phyloP scores from a whole-genome alignment of 768 basidiomycete species.

The Boletus sp. region DNA sequence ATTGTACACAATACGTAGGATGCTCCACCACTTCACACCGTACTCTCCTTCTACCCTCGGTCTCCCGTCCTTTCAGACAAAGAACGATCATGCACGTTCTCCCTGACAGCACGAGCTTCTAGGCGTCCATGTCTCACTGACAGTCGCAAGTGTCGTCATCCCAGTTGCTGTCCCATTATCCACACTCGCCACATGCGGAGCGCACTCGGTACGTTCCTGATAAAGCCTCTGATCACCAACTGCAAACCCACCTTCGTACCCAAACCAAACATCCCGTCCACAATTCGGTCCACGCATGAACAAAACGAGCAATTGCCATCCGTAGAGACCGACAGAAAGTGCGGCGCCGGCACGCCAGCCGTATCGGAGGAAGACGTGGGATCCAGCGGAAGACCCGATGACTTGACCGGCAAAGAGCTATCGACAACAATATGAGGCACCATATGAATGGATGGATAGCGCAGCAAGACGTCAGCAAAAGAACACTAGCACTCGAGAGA shows the following conservation, averaged over 20 bases:
- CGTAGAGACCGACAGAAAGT: constrained; percentile 35
- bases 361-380: constrained; percentile 39
- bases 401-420: constrained; percentile 40
- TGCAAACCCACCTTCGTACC: constrained; percentile 56
- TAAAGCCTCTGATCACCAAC: background rate
- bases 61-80: background rate
- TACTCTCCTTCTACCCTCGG: background rate
- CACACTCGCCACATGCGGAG: background rate
- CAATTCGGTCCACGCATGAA: constrained; percentile 39
- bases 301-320: constrained; percentile 35
- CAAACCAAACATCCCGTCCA: constrained; percentile 49
- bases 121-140: constrained; percentile 4
- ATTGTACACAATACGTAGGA: background rate
- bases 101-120: constrained; percentile 3
- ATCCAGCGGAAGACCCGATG: constrained; percentile 42
- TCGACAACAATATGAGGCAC: background rate
- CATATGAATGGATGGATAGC: background rate
- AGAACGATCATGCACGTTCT: background rate
- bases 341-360: constrained; percentile 39
- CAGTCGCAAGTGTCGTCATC: background rate
- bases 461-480: background rate
- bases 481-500: background rate
- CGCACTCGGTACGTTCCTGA: background rate
- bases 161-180: background rate
- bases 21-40: background rate